Evolutionary conservation across 345 rosid species (phyloP), one percentile per base, ranked within the genome.

Genomic region (Aquilaria malaccensis): DNA sequence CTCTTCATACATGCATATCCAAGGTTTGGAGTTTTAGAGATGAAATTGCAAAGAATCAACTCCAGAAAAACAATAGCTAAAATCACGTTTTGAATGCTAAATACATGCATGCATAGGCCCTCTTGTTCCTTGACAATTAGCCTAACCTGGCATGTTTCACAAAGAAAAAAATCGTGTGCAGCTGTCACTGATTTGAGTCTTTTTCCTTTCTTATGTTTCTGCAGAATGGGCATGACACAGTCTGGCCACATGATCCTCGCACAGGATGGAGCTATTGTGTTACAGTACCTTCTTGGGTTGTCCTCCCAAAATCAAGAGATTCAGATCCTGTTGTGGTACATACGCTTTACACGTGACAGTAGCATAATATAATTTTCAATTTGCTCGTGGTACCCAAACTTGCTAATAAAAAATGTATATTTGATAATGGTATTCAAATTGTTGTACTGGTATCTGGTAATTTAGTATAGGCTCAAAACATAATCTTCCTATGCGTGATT

Each of bases 271-370:
- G 97, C 79, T 95, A 90, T 75, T 95, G 95, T 66, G 83, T 84
- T 45, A 86, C 86, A 0, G 76, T 95, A 70, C 99, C 99, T 29
- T 81, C 96, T 0, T 95, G 99, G 99, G 77, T 75, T 46, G 83
- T 91, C 45, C 82, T 91, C 61, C 89, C 99, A 7, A 88, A 91
- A 72, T 85, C 97, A 60, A 86, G 85, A 79, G 86, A 88, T 70
- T 85, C 98, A 37, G 97, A 95, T 72, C 99, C 99, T 61, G 86
- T 95, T 11, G 99, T 91, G 97, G 99, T 95, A 95, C 66, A 37
- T 37, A 5, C 43, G 7, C 7, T 37, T 37, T 9, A 37, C 43
- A 37, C 43, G 7, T 37, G 43, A 37, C 43, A 37, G 43, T 37
- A 4, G 43, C 43, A 37, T 3, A 3, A 37, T 37, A 37, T 37